Percentiles rank a stretch among this genome's conserved stretches.
Evolutionary conservation across 2,329 filamentous ascomycete genomes (phyloP).

Genomic region (Microdochium paspali): DNA sequence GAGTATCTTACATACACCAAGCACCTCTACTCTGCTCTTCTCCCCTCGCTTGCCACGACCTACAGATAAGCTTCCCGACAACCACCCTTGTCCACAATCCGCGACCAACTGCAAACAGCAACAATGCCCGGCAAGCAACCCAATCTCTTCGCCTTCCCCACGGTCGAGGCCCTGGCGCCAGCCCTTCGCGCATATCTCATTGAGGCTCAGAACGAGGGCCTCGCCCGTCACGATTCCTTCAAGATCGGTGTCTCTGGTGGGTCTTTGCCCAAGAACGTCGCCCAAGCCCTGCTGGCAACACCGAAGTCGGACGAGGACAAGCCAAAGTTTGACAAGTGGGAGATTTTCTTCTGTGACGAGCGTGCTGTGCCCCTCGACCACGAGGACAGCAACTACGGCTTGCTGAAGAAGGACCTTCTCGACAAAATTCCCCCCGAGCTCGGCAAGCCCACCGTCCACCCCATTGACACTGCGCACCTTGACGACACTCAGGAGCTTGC

Average conservation of each 20-base stretch:
- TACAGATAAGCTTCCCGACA: not conserved
- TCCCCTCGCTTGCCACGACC: not conserved
- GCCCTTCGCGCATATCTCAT: slow-evolving; percentile 78
- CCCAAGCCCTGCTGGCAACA: slow-evolving; percentile 65
- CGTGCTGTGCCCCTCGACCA: slow-evolving; percentile 87
- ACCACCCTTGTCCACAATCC: not conserved
- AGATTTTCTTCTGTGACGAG: slow-evolving; percentile 98
- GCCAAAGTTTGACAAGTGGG: slow-evolving; percentile 78
- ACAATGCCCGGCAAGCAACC: slow-evolving; percentile 46
- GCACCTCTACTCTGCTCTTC: not conserved
- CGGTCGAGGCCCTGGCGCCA: slow-evolving; percentile 58
- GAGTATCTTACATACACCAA: not conserved
- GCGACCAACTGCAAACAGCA: slow-evolving; percentile 2
- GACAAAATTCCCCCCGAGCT: slow-evolving; percentile 70
- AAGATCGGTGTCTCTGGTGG: slow-evolving; percentile 90
- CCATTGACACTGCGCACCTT: slow-evolving; percentile 58
- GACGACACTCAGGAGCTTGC: slow-evolving; percentile 85
- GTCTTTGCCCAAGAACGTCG: slow-evolving; percentile 81
- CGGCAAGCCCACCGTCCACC: slow-evolving; percentile 62
- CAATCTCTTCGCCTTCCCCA: slow-evolving; percentile 74
- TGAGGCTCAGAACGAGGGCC: slow-evolving; percentile 67
- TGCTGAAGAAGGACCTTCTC: slow-evolving; percentile 79
- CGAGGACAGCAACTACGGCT: slow-evolving; percentile 85
- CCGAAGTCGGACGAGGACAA: slow-evolving; percentile 45
- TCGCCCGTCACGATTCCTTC: slow-evolving; percentile 75